Conservation (phyloP, 805 yeast genomes). For the Allodekkera sacchari region DNA sequence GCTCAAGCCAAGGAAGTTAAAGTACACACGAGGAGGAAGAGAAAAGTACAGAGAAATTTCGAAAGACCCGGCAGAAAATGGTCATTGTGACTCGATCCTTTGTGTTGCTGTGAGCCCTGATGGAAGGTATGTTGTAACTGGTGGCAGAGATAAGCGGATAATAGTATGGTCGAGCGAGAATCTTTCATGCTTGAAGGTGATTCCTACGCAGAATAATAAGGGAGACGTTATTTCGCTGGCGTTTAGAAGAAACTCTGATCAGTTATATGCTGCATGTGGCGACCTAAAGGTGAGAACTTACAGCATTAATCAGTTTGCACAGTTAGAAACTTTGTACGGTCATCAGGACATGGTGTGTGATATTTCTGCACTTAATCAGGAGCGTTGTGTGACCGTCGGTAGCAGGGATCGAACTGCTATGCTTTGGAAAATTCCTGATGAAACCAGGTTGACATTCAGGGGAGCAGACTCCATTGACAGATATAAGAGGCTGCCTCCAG, state of each 20-base stretch:
- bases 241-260: slow-evolving; percentile 76
- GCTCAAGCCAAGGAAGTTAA: slow-evolving; percentile 56
- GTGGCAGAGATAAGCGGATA: slow-evolving; percentile 76
- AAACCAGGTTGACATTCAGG: slow-evolving; percentile 84
- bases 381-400: slow-evolving; percentile 94
- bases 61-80: slow-evolving; percentile 48
- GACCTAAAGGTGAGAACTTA: slow-evolving; percentile 86
- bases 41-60: slow-evolving; percentile 32
- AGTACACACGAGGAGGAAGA: slow-evolving; percentile 62
- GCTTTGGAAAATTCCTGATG: slow-evolving; percentile 96
- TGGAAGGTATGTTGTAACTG: slow-evolving; percentile 84
- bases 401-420: slow-evolving; percentile 91
- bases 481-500: slow-evolving; percentile 22
- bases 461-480: slow-evolving; percentile 64
- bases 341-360: slow-evolving; percentile 88
- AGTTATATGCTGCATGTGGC: slow-evolving; percentile 85
- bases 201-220: slow-evolving; percentile 65
- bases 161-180: slow-evolving; percentile 82
- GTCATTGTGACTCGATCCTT: slow-evolving; percentile 70
- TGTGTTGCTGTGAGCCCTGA: slow-evolving; percentile 80
- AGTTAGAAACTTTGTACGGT: slow-evolving; percentile 86
- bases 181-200: slow-evolving; percentile 63
- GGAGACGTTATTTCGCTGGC: slow-evolving; percentile 66
- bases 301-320: slow-evolving; percentile 78
- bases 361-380: slow-evolving; percentile 72